Conservation (phyloP, 1,284 basidiomycete species). For the Wallemia mellicola region DNA sequence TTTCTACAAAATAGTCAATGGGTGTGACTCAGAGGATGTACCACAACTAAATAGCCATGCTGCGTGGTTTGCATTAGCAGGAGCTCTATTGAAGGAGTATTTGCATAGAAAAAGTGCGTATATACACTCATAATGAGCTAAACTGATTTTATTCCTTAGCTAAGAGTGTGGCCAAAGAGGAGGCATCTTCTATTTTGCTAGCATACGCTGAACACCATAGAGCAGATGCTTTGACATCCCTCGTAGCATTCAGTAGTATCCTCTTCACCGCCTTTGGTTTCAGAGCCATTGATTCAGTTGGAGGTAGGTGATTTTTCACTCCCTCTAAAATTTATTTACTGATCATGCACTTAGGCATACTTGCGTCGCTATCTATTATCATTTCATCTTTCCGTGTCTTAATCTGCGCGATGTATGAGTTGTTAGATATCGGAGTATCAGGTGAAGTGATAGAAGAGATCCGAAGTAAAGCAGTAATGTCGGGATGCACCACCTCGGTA, state of each 20-base stretch:
- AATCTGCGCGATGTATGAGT: neutral
- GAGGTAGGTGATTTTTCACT: slow-evolving; percentile 5
- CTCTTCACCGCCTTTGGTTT: slow-evolving; percentile 11
- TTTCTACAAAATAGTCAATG: slow-evolving; percentile 6
- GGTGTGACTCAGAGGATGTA: slow-evolving; percentile 5
- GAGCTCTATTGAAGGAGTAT: slow-evolving; percentile 12
- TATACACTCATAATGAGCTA: neutral
- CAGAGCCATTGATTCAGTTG: slow-evolving; percentile 12
- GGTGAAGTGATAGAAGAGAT: neutral
- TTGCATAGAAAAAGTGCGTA: slow-evolving; percentile 9
- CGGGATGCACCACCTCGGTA: neutral
- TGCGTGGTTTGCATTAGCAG: slow-evolving; percentile 12
- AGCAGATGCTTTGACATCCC: slow-evolving; percentile 7
- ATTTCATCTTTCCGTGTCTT: neutral
- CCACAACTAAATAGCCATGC: slow-evolving; percentile 12
- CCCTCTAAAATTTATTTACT: neutral
- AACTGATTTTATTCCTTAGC: neutral
- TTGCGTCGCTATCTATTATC: neutral
- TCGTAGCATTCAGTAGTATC: slow-evolving; percentile 3
- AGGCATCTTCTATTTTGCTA: neutral
- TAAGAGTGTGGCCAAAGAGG: neutral
- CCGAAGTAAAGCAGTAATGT: neutral
- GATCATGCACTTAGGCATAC: neutral
- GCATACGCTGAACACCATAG: slow-evolving; percentile 15
- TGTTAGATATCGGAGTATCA: neutral